Base-by-base conservation (phyloP, 208 protist species). In the Polymyxa betae region DNA sequence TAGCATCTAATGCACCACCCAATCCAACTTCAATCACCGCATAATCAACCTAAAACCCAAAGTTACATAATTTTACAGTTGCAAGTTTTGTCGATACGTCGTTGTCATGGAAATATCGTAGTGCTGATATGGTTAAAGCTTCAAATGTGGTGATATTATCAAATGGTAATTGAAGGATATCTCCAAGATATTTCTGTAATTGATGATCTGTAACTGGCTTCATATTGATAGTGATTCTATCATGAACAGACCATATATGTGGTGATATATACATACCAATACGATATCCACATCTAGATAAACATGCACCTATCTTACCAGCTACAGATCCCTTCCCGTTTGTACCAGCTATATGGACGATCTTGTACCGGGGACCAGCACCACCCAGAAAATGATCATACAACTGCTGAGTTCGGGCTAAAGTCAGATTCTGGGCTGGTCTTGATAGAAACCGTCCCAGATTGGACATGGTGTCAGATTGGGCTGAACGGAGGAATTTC, bases 21-120 rank as follows among this genome's bases (percentile, higher is more conserved):
- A 89, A n/a, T 66, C 88, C 88, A 89, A 64, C 5, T 89, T 89
- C 88, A 45, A 89, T 44, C 1, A 89, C 88, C 54, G 16, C 88
- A 44, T 64, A 77, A 89, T 89, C 88, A 43, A 82, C 72, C 72
- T 82, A 43, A 20, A 29, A 16, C 29, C 20, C 20, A 35, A 40
- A 82, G 40, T 82, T 43, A 35, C n/a, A n/a, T 35, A 40, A 82
- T 5, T 5, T 43, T 43, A 43, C 16, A 20, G 35, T 38, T 82
- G 72, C 5, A 82, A 35, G 72, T 35, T 82, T 43, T 12, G 66
- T 32, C 66, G 32, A 20, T 89, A 89, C 49, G 66, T 72, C 66
- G 16, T 89, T 5, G n/a, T 89, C 46, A 20, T 66, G 1, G 54
- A 89, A 89, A 44, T 60, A 88, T 29, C 5, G 44, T 20, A 88